Evolutionary conservation across 73 alveolate genomes (phyloP).

Genomic region (Durusdinium trenchii): DNA sequence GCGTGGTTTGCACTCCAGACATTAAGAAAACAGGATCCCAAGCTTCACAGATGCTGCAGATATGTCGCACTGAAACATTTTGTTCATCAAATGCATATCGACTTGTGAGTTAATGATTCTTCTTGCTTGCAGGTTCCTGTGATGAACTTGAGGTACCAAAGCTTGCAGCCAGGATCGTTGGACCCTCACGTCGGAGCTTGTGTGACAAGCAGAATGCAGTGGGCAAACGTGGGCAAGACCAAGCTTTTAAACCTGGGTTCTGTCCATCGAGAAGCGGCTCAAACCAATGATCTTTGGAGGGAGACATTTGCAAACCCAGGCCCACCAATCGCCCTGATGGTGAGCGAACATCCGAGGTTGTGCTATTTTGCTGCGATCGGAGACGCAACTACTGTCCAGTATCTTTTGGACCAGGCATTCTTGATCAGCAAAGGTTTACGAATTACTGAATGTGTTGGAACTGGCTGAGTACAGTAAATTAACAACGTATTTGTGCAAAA

Average conservation of each 20-base stretch:
- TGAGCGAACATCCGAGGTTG: neutral
- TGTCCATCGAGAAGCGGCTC: neutral
- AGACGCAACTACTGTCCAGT: constrained; percentile 55
- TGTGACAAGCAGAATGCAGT: neutral
- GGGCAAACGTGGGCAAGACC: neutral
- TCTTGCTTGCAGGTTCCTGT: constrained; percentile 31
- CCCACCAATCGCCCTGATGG: neutral
- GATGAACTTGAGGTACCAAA: constrained; percentile 35
- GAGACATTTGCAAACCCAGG: neutral
- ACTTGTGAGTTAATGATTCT: neutral
- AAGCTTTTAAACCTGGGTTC: no score
- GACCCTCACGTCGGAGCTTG: neutral
- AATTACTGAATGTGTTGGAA: no score
- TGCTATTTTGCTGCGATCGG: constrained; percentile 85
- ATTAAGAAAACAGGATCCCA: no score
- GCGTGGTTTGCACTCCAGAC: no score
- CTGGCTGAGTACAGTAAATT: no score
- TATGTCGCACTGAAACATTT: neutral
- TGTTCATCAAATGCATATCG: neutral
- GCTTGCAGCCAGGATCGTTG: neutral
- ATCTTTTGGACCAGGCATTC: constrained; percentile 66
- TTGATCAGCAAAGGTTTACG: neutral
- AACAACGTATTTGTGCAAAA: no score
- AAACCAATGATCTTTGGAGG: neutral
- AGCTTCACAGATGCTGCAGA: no score